Conservation (phyloP, 2,329 filamentous ascomycete genomes). For the Pseudopithomyces chartarum region DNA sequence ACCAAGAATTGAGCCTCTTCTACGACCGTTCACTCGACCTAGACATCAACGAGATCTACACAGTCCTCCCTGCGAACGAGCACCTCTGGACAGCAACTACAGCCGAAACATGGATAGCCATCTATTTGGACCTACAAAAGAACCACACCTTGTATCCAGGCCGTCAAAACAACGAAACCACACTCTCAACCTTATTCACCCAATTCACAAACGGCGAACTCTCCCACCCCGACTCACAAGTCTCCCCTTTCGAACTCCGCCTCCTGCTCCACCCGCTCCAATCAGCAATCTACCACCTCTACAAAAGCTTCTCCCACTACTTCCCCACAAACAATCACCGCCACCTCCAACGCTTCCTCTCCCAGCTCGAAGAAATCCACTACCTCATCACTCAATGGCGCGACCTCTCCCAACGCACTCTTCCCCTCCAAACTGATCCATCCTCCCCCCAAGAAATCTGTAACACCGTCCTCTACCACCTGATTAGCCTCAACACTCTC, state of each 20-base stretch:
- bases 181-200: conserved; percentile 65
- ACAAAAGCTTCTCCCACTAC: conserved; percentile 65
- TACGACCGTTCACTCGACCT: conserved; percentile 52
- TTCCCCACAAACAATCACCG: conserved; percentile 54
- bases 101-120: conserved; percentile 57
- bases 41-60: conserved; percentile 64
- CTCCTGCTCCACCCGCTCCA: conserved; percentile 69
- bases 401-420: conserved; percentile 55
- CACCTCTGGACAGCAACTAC: conserved; percentile 63
- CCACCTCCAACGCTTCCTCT: conserved; percentile 57
- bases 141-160: neutral
- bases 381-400: conserved; percentile 67
- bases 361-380: conserved; percentile 64
- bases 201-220: conserved; percentile 67
- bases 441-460: conserved; percentile 55
- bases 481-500: conserved; percentile 68
- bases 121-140: neutral
- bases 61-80: conserved; percentile 65
- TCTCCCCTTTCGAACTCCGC: conserved; percentile 61
- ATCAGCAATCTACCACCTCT: conserved; percentile 63
- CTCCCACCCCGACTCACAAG: conserved; percentile 48
- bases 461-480: conserved; percentile 68
- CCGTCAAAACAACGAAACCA: conserved; percentile 49
- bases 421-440: conserved; percentile 50
- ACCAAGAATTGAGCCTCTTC: conserved; percentile 59